These are phyloP conservation scores for Helicostylum pulchrum DNA, from an alignment of 192 early-diverging fungal genomes.

Conservation along the genomic window DNA sequence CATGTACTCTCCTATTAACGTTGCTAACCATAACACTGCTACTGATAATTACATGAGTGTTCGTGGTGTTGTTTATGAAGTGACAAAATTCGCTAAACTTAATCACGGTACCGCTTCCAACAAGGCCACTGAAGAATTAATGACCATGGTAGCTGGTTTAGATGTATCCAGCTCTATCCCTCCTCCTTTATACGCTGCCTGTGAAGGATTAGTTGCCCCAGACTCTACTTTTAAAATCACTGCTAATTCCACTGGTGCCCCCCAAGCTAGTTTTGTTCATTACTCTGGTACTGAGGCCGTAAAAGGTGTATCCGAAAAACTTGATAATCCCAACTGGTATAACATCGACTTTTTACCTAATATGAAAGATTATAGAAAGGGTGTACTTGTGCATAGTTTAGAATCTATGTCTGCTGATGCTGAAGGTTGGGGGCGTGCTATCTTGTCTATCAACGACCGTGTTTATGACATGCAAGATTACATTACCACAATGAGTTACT, in stretches of 20 bases:
- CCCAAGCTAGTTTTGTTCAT: slow-evolving; percentile 24
- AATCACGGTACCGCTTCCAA: slow-evolving; percentile 50
- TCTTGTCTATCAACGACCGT: slow-evolving; percentile 53
- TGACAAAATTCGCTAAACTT: slow-evolving; percentile 58
- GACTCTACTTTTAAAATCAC: not conserved
- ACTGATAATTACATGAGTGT: slow-evolving; percentile 60
- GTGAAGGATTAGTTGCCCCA: slow-evolving; percentile 47
- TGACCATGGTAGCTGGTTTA: slow-evolving; percentile 51
- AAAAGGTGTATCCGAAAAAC: slow-evolving; percentile 17
- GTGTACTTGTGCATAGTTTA: slow-evolving; percentile 69
- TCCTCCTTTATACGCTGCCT: slow-evolving; percentile 48
- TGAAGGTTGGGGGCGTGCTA: slow-evolving; percentile 45
- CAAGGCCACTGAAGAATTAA: slow-evolving; percentile 35
- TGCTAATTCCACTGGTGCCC: slow-evolving; percentile 10
- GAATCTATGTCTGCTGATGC: slow-evolving; percentile 44
- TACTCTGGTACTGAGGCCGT: slow-evolving; percentile 22
- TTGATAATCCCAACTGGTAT: slow-evolving; percentile 33
- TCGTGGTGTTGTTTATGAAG: slow-evolving; percentile 65
- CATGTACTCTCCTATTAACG: slow-evolving; percentile 57
- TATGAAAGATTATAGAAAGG: slow-evolving; percentile 49
- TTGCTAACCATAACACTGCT: slow-evolving; percentile 51
- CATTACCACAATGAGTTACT: slow-evolving; percentile 34
- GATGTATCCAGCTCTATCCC: slow-evolving; percentile 67
- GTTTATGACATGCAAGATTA: slow-evolving; percentile 72
- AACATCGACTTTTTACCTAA: slow-evolving; percentile 38